A percentile compares a stretch with the other conserved stretches of the same genome.
phyloP scores from a whole-genome alignment of 1,284 basidiomycete species.

The Trichosporon asahii region DNA sequence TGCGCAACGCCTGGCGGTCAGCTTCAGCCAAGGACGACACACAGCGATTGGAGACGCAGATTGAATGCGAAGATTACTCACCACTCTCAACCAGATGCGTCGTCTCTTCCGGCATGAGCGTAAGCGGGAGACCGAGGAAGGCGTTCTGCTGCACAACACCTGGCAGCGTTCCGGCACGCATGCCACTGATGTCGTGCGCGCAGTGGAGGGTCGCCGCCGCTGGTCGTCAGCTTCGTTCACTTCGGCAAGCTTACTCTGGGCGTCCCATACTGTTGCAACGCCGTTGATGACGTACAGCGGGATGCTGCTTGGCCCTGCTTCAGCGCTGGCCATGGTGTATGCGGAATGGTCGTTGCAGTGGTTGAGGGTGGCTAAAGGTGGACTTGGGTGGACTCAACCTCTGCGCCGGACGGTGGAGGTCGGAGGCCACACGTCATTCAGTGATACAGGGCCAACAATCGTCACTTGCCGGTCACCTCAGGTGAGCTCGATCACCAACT shows the following conservation, averaged over 20 bases:
- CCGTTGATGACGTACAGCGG: conserved; percentile 48
- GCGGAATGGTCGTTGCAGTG: neutral
- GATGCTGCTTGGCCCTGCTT: conserved; percentile 26
- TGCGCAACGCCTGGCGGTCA: conserved; percentile 64
- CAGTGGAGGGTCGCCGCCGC: conserved; percentile 75
- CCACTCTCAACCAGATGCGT: conserved; percentile 78
- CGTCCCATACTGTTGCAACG: conserved; percentile 51
- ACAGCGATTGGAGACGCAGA: too few relatives aligned
- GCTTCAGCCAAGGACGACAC: too few relatives aligned
- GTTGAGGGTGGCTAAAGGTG: neutral
- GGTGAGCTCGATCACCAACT: neutral
- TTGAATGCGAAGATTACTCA: conserved; percentile 43
- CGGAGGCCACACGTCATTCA: conserved; percentile 4
- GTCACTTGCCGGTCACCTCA: neutral
- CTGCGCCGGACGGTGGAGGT: conserved; percentile 3
- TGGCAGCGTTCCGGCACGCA: conserved; percentile 85
- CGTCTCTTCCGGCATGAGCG: conserved; percentile 88
- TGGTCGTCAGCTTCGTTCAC: conserved; percentile 17
- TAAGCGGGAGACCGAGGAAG: conserved; percentile 84
- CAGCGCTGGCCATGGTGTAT: conserved; percentile 11
- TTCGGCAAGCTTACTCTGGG: conserved; percentile 38
- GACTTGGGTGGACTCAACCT: neutral
- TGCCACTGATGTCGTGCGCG: conserved; percentile 75
- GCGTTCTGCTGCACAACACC: conserved; percentile 95
- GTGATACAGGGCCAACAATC: conserved; percentile 5